Conservation (phyloP, 116 monocot genomes). For the Papilionanthe hybrid region DNA sequence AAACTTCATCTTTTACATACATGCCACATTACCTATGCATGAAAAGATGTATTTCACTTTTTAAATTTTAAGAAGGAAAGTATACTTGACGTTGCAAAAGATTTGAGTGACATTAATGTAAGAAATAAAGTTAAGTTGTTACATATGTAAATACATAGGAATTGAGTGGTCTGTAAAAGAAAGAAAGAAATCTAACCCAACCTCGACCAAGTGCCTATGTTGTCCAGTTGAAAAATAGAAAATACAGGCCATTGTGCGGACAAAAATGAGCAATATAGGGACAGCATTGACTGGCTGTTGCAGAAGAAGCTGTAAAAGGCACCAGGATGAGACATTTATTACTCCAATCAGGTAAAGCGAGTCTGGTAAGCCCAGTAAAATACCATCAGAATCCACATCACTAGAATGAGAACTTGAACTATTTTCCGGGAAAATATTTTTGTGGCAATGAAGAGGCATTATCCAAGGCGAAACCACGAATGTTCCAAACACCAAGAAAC, state of each 20-base stretch:
- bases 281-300: constrained; percentile 74
- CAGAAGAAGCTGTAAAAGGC: constrained; percentile 83
- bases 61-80: no score
- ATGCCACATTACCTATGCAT: no score
- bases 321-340: constrained; percentile 58
- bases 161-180: no score
- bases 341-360: constrained; percentile 53
- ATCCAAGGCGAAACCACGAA: constrained; percentile 58
- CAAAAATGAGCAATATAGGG: constrained; percentile 55
- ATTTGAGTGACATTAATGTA: no score
- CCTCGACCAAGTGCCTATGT: constrained; percentile 61
- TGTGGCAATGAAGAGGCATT: constrained; percentile 17
- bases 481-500: constrained; percentile 27
- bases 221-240: constrained; percentile 44
- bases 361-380: constrained; percentile 22
- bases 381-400: constrained; percentile 4
- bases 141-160: no score
- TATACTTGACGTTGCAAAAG: no score
- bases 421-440: not conserved
- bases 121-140: no score
- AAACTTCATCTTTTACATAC: no score
- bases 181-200: constrained; percentile 17
- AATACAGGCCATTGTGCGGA: constrained; percentile 51
- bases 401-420: constrained; percentile 10
- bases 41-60: no score